Percentiles rank a stretch among this genome's conserved stretches.
These are phyloP conservation scores for Loxodes magnus DNA, from an alignment of 73 alveolate species.

Conservation along the genomic window DNA sequence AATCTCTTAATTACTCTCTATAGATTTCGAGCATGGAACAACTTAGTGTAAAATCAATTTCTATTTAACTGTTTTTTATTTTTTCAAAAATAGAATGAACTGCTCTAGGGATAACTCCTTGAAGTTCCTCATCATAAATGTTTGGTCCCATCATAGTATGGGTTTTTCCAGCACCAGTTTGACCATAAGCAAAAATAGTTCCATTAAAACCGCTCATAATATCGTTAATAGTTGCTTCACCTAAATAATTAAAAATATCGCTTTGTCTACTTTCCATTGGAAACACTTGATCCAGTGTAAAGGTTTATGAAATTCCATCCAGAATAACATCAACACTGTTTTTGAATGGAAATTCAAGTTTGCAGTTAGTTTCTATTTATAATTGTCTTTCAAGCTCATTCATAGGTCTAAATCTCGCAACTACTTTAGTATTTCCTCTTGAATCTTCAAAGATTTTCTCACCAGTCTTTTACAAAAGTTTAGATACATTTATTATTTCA, in stretches of 20 bases:
- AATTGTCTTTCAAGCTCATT: conserved; percentile 22
- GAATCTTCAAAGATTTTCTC: too few relatives aligned
- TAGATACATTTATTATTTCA: too few relatives aligned
- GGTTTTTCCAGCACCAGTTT: conserved; percentile 94
- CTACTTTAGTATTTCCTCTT: conserved; percentile 28
- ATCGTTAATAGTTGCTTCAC: conserved; percentile 30
- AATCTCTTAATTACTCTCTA: conserved; percentile 66
- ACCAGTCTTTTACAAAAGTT: too few relatives aligned
- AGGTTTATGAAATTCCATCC: too few relatives aligned
- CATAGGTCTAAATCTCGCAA: conserved; percentile 34
- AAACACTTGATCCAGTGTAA: conserved; percentile 34
- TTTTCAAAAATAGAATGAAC: conserved; percentile 52
- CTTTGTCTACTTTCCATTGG: conserved; percentile 28
- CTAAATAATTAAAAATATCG: conserved; percentile 33
- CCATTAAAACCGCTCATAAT: conserved; percentile 75
- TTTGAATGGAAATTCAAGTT: too few relatives aligned
- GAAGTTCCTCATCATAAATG: conserved; percentile 32
- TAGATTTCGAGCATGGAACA: conserved; percentile 77
- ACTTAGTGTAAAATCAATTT: conserved; percentile 57
- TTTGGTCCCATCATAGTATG: conserved; percentile 71
- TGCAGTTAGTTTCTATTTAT: too few relatives aligned
- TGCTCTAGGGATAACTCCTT: conserved; percentile 77
- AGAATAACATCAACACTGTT: too few relatives aligned
- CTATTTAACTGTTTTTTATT: conserved; percentile 39
- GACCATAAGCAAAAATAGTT: conserved; percentile 91